Base-by-base conservation (phyloP, 306 rosid species). In the Carpinus fangiana region DNA sequence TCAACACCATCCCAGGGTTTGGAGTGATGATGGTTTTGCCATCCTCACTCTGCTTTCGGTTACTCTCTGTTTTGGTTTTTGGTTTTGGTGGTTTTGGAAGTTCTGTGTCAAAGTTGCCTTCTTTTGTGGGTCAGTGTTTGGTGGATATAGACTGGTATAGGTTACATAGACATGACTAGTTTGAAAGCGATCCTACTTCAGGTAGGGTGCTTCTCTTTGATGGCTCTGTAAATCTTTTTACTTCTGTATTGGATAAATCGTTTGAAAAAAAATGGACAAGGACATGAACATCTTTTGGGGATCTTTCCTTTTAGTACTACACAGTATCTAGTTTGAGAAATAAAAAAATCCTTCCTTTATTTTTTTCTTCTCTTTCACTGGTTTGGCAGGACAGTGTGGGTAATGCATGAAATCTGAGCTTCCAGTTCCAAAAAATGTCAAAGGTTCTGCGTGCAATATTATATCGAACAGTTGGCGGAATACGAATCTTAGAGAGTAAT, bases 1-100 rank as follows among this genome's bases (percentile, higher is more conserved):
- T 85, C 88, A 70, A 77, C 54, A 75, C 73, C 82, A 41, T 79
- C 67, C 31, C 76, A 83, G 66, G 69, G 73, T 72, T 62, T 78
- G 50, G 84, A 84, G 76, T 81, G 70, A 68, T 26, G 4, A 18
- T 38, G 48, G 2, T 14, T 48, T 43, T 53, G 2, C 20, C 67
- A 61, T 60, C 50, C 31, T 11, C 48, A 20, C 50, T 12, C 59
- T 38, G 71, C 38, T 62, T 50, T 45, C 11, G 28, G 12, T 73
- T 31, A 46, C 16, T 54, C 47, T 52, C 26, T 10, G 59, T 46
- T 65, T 4, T 34, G 26, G 1, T 60, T 45, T 14, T 14, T 48
- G 41, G 52, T 61, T 60, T 36, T 36, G 43, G 8, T 64, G 26
- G 8, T 41, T 66, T 38, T n/a, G n/a, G 16, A 66, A 38, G 41